Percentiles rank a stretch among this genome's conserved stretches.
These are phyloP conservation scores for Vaccinium myrtillus DNA, from an alignment of 148 eudicot species.

Conservation along the genomic window DNA sequence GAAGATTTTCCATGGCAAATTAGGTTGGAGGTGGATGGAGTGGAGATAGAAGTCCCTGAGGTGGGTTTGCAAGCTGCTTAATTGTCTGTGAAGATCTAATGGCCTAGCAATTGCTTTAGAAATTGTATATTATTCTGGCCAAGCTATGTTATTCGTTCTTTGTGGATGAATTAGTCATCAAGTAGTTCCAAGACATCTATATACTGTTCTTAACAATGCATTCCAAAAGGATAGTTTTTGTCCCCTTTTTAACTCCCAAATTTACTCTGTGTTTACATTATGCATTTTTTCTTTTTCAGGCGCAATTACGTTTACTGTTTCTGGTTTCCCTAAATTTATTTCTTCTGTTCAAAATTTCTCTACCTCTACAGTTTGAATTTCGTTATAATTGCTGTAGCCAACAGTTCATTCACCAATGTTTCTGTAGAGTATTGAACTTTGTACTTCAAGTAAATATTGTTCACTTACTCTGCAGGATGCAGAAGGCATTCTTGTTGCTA, in stretches of 20 bases:
- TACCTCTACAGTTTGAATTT: not conserved
- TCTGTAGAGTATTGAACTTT: not conserved
- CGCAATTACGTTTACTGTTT: not conserved
- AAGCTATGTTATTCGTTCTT: not conserved
- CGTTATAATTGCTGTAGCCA: not conserved
- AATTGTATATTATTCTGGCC: not conserved
- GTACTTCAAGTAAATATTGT: not conserved
- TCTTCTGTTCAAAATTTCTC: conserved; percentile 41
- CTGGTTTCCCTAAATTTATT: not conserved
- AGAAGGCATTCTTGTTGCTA: conserved; percentile 95
- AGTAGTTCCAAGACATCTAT: not conserved
- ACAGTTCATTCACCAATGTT: not conserved
- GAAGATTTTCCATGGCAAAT: conserved; percentile 94
- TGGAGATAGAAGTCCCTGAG: conserved; percentile 93
- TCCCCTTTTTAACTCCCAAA: not conserved
- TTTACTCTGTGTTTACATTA: not conserved
- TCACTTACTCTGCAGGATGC: conserved; percentile 60
- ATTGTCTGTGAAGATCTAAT: conserved; percentile 4
- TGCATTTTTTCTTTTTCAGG: not conserved
- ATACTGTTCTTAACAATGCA: not conserved
- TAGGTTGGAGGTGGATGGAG: conserved; percentile 92
- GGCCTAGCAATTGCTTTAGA: not conserved
- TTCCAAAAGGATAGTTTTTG: not conserved
- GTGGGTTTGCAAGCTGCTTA: conserved; percentile 34
- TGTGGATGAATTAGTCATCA: not conserved